Evolutionary conservation across 176 grass and related monocot genomes (phyloP), one percentile per base, ranked within the genome.

Genomic region (Paspalum vaginatum): DNA sequence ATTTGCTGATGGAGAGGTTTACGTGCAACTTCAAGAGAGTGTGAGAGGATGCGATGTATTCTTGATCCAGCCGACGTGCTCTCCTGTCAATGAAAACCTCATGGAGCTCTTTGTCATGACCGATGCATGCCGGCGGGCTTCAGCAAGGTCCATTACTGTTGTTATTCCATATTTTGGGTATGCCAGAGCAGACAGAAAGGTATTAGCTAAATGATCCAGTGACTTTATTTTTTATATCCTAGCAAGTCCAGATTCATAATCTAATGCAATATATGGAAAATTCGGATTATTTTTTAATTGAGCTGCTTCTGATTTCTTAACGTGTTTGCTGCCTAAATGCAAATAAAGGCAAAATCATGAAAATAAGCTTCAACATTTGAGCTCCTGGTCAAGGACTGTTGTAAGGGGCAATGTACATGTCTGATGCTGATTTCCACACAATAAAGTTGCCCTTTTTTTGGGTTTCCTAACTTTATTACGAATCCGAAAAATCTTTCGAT

Each of bases 181-280:
- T 82, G 96, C 96, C 15, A 93, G 96, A 87, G 96, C 92, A 40
- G 96, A 98, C 75, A 92, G 96, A 89, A 98, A 98, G 96, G 96
- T 98, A 84, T 15, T 22, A 1, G 0, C 17, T 8, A 8, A 60
- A 71, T 42, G 26, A 46, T 69, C 14, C 65, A n/a, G 3, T 16
- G 27, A 55, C 74, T 12, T 72, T 46, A 56, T 80, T 10, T 16
- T 89, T 8, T 69, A 39, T 14, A 13, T 4, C 15, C 10, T 61
- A 72, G 11, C 13, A 72, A 48, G 22, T 72, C 7, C 15, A 26
- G 56, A n/a, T 67, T 38, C 46, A 9, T 7, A 72, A 16, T 43
- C 61, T 72, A 39, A 47, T 5, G 9, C 4, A 49, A 60, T 57
- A 49, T 68, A 7, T 17, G 9, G 12, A 65, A 42, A 53, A 41